These are phyloP conservation scores for Clavispora carvajalis DNA, from an alignment of 805 yeast species.

Conservation along the genomic window DNA sequence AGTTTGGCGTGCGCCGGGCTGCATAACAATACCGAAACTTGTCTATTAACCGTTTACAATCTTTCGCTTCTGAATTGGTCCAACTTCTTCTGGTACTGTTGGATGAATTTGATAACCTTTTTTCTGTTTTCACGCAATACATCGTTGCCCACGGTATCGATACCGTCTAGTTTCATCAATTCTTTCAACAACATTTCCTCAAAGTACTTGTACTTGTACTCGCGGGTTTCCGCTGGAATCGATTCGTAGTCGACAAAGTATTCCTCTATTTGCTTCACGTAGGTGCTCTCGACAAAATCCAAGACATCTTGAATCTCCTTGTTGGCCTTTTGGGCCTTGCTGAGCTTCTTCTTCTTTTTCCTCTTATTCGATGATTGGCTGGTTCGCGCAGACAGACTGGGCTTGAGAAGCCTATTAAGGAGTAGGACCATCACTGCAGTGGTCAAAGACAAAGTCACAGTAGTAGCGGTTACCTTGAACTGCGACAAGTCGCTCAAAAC, in stretches of 20 bases:
- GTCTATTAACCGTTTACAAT: neutral
- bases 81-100: slow-evolving; percentile 50
- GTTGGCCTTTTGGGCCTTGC: slow-evolving; percentile 38
- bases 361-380: slow-evolving; percentile 5
- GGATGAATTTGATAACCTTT: slow-evolving; percentile 54
- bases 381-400: slow-evolving; percentile 1
- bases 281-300: slow-evolving; percentile 35
- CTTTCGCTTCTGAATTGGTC: slow-evolving; percentile 37
- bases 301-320: slow-evolving; percentile 33
- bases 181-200: slow-evolving; percentile 67
- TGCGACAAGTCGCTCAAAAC: slow-evolving; percentile 25
- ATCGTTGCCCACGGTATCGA: slow-evolving; percentile 49
- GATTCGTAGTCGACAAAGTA: slow-evolving; percentile 9
- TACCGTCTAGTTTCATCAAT: slow-evolving; percentile 59
- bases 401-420: slow-evolving; percentile 14
- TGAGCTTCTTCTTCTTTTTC: slow-evolving; percentile 30
- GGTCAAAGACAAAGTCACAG: slow-evolving; percentile 27
- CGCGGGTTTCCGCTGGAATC: slow-evolving; percentile 17
- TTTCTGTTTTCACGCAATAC: slow-evolving; percentile 55
- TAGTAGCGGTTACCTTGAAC: slow-evolving; percentile 28
- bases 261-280: slow-evolving; percentile 27
- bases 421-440: slow-evolving; percentile 25
- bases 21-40: neutral
- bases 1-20: slow-evolving; percentile 19
- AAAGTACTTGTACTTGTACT: slow-evolving; percentile 51